Base-by-base conservation (phyloP, 192 early-diverging fungal species). In the Neocallimastix lanati region DNA sequence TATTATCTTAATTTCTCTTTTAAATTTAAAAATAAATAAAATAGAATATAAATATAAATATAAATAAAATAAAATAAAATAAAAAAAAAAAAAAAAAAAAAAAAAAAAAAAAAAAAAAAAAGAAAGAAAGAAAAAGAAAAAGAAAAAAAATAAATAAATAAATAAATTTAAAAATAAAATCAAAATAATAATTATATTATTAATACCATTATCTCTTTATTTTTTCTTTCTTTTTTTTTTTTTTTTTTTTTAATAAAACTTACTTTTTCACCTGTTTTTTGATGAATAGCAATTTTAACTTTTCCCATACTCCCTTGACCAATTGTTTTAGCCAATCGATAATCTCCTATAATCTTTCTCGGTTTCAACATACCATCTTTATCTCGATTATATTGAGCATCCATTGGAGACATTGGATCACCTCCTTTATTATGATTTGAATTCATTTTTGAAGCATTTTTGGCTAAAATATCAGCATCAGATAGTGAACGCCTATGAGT, bases 241-340 rank as follows among this genome's bases (percentile, higher is more conserved):
- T 33, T 33, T 76, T 29, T n/a, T 30, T 21, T 29, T 76, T 78
- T 28, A 80, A 78, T 76, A 81, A n/a, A n/a, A n/a, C n/a, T n/a
- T 82, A 92, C 94, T 86, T 95, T 93, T 82, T 95, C 94, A 29
- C 92, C 92, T 37, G 93, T 96, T n/a, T 90, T 86, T 37, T 87
- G 88, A 82, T 96, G 91, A 13, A 92, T 84, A 40, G 95, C 96
- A 21, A 98, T 86, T 82, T 98, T 97, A 78, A 98, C 97, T 84
- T 97, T 98, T 79, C 95, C 97, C 93, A 96, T 96, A 81, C 93
- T 94, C 11, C 97, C 97, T 77, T 95, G 93, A 27, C 97, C 97
- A 40, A 98, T 86, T 0, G 96, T 97, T 81, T 96, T 96, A 78
- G 91, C 86, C 76, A 98, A 89, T 79, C 90, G 89, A 84, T 94